These are phyloP conservation scores for Naganishia friedmannii DNA, from an alignment of 768 basidiomycete species.

Conservation along the genomic window DNA sequence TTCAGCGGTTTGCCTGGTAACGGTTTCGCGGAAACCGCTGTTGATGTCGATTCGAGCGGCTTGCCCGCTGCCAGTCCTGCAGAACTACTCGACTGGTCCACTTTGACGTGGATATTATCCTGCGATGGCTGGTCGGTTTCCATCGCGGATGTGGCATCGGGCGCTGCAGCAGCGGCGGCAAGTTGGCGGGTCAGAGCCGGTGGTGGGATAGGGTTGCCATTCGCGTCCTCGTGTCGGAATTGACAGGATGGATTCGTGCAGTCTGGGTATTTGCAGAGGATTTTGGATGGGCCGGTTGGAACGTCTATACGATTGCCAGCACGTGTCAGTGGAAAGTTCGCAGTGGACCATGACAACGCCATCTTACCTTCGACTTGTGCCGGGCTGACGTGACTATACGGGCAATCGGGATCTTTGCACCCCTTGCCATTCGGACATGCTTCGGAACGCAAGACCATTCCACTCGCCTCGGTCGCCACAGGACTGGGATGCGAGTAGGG, in stretches of 20 bases:
- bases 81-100: slow-evolving; percentile 11
- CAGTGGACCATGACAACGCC: slow-evolving; percentile 42
- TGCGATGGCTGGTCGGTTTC: slow-evolving; percentile 42
- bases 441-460: slow-evolving; percentile 89
- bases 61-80: slow-evolving; percentile 18
- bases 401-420: slow-evolving; percentile 91
- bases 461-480: slow-evolving; percentile 91
- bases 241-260: slow-evolving; percentile 52
- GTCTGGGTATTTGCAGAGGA: slow-evolving; percentile 52
- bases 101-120: slow-evolving; percentile 43
- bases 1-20: slow-evolving; percentile 40
- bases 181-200: slow-evolving; percentile 45
- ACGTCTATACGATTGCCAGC: slow-evolving; percentile 10
- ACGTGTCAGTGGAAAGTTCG: background rate
- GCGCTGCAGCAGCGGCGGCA: slow-evolving; percentile 15
- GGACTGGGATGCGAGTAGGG: slow-evolving; percentile 92
- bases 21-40: background rate
- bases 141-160: slow-evolving; percentile 11
- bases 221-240: slow-evolving; percentile 50
- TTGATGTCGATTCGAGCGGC: slow-evolving; percentile 1
- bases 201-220: slow-evolving; percentile 49
- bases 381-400: slow-evolving; percentile 85
- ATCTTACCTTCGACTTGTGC: slow-evolving; percentile 69
- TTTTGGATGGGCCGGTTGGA: slow-evolving; percentile 27
- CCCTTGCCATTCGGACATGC: slow-evolving; percentile 82